phyloP scores from a whole-genome alignment of 2,329 filamentous ascomycete species.

The Curvularia sp. region DNA sequence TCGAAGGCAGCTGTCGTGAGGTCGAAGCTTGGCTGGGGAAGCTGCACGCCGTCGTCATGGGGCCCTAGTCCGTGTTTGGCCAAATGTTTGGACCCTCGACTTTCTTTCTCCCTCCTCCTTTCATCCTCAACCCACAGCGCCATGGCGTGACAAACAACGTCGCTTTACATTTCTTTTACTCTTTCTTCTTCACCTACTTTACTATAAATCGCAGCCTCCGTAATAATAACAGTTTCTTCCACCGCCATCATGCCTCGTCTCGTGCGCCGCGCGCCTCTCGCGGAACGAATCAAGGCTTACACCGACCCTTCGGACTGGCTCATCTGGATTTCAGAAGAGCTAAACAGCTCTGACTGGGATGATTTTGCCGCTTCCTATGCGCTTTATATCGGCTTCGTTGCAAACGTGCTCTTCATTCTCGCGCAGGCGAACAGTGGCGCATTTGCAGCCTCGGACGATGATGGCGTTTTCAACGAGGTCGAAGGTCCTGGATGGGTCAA shows the following conservation, averaged over 20 bases:
- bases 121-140: slow-evolving; percentile 20
- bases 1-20: slow-evolving; percentile 25
- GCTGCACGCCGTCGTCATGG: slow-evolving; percentile 36
- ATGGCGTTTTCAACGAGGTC: slow-evolving; percentile 79
- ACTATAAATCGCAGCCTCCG: neutral
- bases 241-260: slow-evolving; percentile 62
- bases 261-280: slow-evolving; percentile 79
- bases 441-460: slow-evolving; percentile 59
- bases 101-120: slow-evolving; percentile 12
- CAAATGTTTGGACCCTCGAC: slow-evolving; percentile 29
- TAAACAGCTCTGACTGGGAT: slow-evolving; percentile 91
- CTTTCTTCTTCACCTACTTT: neutral
- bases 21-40: slow-evolving; percentile 29
- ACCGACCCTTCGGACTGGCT: slow-evolving; percentile 89
- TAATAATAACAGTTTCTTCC: slow-evolving; percentile 4
- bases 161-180: neutral
- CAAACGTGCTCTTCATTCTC: slow-evolving; percentile 83
- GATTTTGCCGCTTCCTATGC: slow-evolving; percentile 76
- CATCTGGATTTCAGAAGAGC: slow-evolving; percentile 89
- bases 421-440: slow-evolving; percentile 76
- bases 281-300: slow-evolving; percentile 79
- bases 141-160: slow-evolving; percentile 34
- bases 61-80: slow-evolving; percentile 32
- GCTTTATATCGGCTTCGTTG: slow-evolving; percentile 72
- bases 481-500: slow-evolving; percentile 67